Base-by-base conservation (phyloP, 2,329 filamentous ascomycete genomes). In the Tolypocladium guangdongense region DNA sequence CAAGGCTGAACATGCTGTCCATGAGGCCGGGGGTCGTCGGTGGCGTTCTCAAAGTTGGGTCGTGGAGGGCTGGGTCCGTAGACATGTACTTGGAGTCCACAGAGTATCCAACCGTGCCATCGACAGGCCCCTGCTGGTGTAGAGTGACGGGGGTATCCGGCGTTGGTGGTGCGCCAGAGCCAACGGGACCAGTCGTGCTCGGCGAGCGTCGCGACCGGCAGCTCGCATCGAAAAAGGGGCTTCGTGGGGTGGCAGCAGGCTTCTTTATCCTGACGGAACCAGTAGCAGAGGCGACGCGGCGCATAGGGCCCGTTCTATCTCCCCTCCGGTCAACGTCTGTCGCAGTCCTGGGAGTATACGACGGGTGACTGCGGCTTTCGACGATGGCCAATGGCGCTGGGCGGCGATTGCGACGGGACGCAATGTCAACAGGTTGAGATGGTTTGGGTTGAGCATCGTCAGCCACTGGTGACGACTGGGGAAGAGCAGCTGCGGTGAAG, bases 211-310 rank as follows among this genome's bases (percentile, higher is more conserved):
- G 63, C 70, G 68, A 52, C 74, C 72, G 7, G 77, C 62, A 4
- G 77, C 64, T 76, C 30, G 71, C 72, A 43, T 75, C 75, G 49
- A 73, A 71, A 57, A 66, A 70, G 8, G 67, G 68, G 55, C 68
- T 72, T 51, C 66, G 66, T 30, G 67, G 68, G 2, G 63, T 65
- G 38, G 59, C 61, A 2, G 57, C 58, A 6, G 58, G 54, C 55
- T 72, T 72, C 49, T 60, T 63, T 30, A 71, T 61, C 39, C 69
- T 63, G 3, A 63, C 66, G 30, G 66, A 62, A 7, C 78, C 75
- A 4, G 71, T 74, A 10, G 76, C 71, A 2, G 79, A 82, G 16
- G 75, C 73, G 45, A 81, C 78, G 43, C 79, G 74, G 27, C 78
- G 74, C 67, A 82, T 78, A 2, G 76, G 74, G 55, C 72, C 72